These are phyloP conservation scores for Dothistroma septosporum DNA, from an alignment of 2,329 filamentous ascomycete genomes.

Conservation along the genomic window DNA sequence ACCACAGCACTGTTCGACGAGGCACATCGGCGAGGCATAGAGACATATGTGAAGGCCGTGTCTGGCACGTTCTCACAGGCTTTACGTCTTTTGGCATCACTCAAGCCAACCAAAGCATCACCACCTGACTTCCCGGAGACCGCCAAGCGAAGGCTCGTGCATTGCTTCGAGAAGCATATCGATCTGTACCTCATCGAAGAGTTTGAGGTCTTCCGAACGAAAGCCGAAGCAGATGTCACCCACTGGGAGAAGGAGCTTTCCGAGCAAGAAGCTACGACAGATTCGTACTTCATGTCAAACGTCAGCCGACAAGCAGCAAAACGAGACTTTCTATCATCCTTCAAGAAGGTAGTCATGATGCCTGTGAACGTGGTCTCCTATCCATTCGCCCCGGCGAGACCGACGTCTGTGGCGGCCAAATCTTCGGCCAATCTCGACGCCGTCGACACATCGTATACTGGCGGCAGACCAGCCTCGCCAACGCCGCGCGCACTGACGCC, in stretches of 20 bases:
- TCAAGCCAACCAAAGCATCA: conserved; percentile 63
- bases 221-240: conserved; percentile 71
- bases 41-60: conserved; percentile 78
- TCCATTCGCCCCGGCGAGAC: conserved; percentile 48
- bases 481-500: conserved; percentile 35
- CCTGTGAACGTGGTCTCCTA: conserved; percentile 76
- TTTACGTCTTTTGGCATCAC: conserved; percentile 67
- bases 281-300: conserved; percentile 94
- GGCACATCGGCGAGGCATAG: conserved; percentile 68
- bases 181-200: conserved; percentile 91
- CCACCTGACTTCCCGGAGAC: conserved; percentile 59
- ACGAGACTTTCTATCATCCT: conserved; percentile 90
- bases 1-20: conserved; percentile 82
- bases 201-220: conserved; percentile 74
- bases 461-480: conserved; percentile 23
- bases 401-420: conserved; percentile 22
- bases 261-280: conserved; percentile 83
- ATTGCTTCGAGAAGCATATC: conserved; percentile 86
- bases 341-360: conserved; percentile 99
- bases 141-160: conserved; percentile 63
- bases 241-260: conserved; percentile 89
- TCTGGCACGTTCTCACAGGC: conserved; percentile 85
- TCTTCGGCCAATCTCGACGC: conserved; percentile 25
- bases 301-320: conserved; percentile 93
- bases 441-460: conserved; percentile 24